phyloP scores from a whole-genome alignment of 306 rosid species.

The Alnus rubra region DNA sequence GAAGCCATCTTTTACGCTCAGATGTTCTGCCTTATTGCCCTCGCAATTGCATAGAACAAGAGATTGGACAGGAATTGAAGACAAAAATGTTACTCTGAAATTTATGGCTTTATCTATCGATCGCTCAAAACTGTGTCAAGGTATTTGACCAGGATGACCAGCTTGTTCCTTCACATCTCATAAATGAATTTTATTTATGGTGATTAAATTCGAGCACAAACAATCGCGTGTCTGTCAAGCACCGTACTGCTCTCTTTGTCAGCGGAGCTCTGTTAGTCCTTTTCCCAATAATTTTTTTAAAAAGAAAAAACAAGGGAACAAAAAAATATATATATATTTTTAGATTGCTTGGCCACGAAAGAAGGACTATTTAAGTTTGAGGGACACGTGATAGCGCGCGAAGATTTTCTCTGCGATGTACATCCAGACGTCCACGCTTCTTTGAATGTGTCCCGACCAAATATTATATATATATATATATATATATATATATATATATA shows the following conservation, averaged over 20 bases:
- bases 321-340: too few relatives aligned
- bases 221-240: conserved; percentile 7
- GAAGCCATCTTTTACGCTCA: too few relatives aligned
- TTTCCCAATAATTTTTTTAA: neutral
- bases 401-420: too few relatives aligned
- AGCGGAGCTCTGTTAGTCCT: neutral
- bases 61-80: too few relatives aligned
- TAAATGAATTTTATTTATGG: neutral
- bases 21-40: too few relatives aligned
- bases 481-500: too few relatives aligned
- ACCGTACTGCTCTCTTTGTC: neutral
- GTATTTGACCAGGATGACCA: neutral
- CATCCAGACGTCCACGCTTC: too few relatives aligned
- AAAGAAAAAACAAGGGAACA: neutral
- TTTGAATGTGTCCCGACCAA: too few relatives aligned
- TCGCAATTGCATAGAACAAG: too few relatives aligned
- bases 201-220: neutral
- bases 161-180: neutral
- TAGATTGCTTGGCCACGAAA: neutral
- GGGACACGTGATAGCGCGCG: neutral
- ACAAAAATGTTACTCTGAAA: too few relatives aligned
- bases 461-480: too few relatives aligned
- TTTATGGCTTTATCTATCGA: too few relatives aligned
- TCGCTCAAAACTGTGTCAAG: neutral
- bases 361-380: neutral